Base-by-base conservation (phyloP, 805 yeast genomes). In the Kluyveromyces lactis region DNA sequence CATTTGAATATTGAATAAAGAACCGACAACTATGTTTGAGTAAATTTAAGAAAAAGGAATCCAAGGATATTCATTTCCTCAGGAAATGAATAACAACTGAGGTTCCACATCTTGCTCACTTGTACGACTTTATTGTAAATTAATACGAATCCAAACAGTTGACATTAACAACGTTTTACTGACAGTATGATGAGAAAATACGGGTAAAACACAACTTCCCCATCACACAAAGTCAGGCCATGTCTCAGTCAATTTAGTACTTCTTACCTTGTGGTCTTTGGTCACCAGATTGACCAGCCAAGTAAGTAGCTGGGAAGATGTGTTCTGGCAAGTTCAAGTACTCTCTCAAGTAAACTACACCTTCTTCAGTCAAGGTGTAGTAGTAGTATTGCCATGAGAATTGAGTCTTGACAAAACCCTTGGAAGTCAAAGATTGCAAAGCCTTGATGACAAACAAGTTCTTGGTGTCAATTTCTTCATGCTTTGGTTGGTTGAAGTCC, bases 361-460 rank as follows among this genome's bases (percentile, higher is more conserved):
- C 99, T 75, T 86, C 96, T 69, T 92, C 97, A 69, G 97, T 92
- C 69, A 92, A 84, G 79, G 98, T 86, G 94, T 92, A 92, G 95
- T 92, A 92, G 79, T 92, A 92, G 81, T 86, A 86, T 81, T 89
- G 97, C 99, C 99, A 92, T 66, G 97, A 90, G 83, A 90, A 92
- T 77, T 87, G 97, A 63, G 99, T 92, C 86, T 90, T 87, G 73
- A 92, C 97, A 82, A 66, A 92, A 71, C 99, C 99, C 74, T 83
- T 86, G 52, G 98, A 92, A 67, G 95, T 86, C 72, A 92, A 86
- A 52, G 97, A 90, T 78, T 92, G 99, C 72, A 92, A 81, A 67
- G 99, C 97, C 83, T 92, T 92, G 81, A 92, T 86, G 64, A 76
- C 98, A 69, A 71, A 92, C 71, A 92, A 82, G 94, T 92, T 92